Base-by-base conservation (phyloP, 768 basidiomycete genomes). In the Cystobasidium tubakii region DNA sequence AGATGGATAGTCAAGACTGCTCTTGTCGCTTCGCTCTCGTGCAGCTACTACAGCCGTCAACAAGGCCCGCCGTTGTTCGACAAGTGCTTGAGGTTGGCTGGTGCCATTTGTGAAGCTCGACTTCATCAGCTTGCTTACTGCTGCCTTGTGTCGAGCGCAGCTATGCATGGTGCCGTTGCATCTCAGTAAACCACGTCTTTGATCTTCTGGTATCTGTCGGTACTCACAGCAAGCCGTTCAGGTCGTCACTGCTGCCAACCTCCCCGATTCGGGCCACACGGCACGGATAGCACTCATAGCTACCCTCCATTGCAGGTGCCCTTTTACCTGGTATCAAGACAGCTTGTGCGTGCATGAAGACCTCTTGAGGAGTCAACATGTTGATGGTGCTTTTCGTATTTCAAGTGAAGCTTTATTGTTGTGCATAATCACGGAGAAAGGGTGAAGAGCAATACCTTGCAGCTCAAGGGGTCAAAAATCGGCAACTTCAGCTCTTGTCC, bases 91-190 rank as follows among this genome's bases (percentile, higher is more conserved):
- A 21, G 69, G 33, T 25, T 27, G n/a, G 7, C 31, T 62, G 50
- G n/a, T 44, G 1, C 33, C 34, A 6, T n/a, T 39, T n/a, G 34
- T 29, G 36, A 71, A 71, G 55, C 50, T 57, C 12, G 29, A 33
- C 34, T 60, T 39, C 54, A 71, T 31, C 27, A 71, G 55, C 55
- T 71, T 71, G 54, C 17, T 27, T 1, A 71, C 69, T 17, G 69
- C 53, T 31, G 60, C 60, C 15, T 39, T 10, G 27, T 71, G 69
- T 31, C 34, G 27, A 10, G 54, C 29, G 55, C 69, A 71, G 2
- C 69, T 71, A 46, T 13, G 31, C 12, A 63, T 27, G 62, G n/a
- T n/a, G n/a, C n/a, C n/a, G n/a, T n/a, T n/a, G n/a, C n/a, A n/a
- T n/a, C n/a, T 42, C 19, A 42, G 27, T 7, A 6, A 55, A 7